A percentile compares a stretch with the other conserved stretches of the same genome.
Evolutionary conservation across 306 rosid genomes (phyloP).

Genomic region (Dryas alaskensis): DNA sequence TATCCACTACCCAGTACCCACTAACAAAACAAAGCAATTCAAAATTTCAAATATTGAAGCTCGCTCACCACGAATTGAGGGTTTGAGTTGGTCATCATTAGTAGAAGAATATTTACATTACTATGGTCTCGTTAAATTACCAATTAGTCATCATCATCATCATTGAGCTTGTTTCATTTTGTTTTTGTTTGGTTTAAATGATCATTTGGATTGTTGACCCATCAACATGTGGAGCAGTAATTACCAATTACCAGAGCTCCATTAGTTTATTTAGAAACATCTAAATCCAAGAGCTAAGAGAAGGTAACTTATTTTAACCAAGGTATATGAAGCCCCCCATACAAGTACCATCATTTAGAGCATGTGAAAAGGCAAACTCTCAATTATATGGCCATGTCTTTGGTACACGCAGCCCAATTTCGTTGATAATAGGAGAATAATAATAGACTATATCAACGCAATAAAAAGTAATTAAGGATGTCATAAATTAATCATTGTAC

Average conservation of each 20-base stretch:
- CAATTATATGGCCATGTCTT: slow-evolving; percentile 3
- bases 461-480: too few relatives aligned
- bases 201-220: neutral
- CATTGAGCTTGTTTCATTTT: neutral
- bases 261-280: neutral
- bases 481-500: too few relatives aligned
- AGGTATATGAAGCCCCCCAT: neutral
- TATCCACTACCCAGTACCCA: neutral
- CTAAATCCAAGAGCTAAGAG: too few relatives aligned
- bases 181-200: too few relatives aligned
- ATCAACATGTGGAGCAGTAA: slow-evolving; percentile 7
- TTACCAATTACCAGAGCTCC: slow-evolving; percentile 6
- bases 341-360: neutral
- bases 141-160: neutral
- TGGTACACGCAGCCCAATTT: neutral
- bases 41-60: neutral
- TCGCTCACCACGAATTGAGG: neutral
- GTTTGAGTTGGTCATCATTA: neutral
- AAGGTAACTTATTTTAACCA: neutral
- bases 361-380: neutral
- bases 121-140: neutral
- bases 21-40: neutral
- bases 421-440: too few relatives aligned
- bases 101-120: neutral
- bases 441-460: too few relatives aligned